These are phyloP conservation scores for Penicillium sp. DNA, from an alignment of 2,329 filamentous ascomycete genomes.

Conservation along the genomic window DNA sequence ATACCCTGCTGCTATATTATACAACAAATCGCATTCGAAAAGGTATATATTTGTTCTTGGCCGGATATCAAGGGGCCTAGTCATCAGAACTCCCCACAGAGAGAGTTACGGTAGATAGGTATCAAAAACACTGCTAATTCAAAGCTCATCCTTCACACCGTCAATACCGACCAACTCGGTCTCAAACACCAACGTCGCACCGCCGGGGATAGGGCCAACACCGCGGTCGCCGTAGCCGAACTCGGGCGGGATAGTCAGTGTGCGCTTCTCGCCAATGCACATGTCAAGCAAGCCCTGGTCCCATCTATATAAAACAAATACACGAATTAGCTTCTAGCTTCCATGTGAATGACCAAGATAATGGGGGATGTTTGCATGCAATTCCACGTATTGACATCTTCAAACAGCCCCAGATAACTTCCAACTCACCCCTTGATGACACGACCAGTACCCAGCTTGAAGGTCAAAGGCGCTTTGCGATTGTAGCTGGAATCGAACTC, in stretches of 20 bases:
- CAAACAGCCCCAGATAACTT: conserved; percentile 3
- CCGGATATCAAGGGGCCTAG: not conserved
- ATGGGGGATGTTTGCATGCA: not conserved
- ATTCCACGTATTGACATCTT: not conserved
- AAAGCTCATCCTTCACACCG: conserved; percentile 60
- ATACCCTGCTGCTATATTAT: conserved; percentile 14
- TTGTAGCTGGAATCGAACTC: conserved; percentile 86
- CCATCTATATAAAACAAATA: conserved; percentile 59
- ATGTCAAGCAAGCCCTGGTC: conserved; percentile 86
- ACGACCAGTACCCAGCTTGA: conserved; percentile 73
- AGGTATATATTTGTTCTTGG: not conserved
- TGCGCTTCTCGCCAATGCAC: conserved; percentile 93
- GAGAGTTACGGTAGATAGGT: not conserved
- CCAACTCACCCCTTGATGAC: conserved; percentile 80
- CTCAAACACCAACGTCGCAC: conserved; percentile 83
- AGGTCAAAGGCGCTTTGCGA: conserved; percentile 70
- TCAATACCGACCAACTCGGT: conserved; percentile 83
- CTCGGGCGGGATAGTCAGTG: conserved; percentile 83
- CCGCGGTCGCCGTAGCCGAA: conserved; percentile 74
- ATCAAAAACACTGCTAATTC: conserved; percentile 10
- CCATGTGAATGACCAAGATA: not conserved
- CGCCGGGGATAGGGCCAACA: conserved; percentile 79
- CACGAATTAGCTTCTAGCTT: conserved; percentile 9
- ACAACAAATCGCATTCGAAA: not conserved
- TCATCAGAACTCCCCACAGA: not conserved